Evolutionary conservation across 768 basidiomycete genomes (phyloP), one percentile per base, ranked within the genome.

Genomic region (Gymnopilus dilepis): DNA sequence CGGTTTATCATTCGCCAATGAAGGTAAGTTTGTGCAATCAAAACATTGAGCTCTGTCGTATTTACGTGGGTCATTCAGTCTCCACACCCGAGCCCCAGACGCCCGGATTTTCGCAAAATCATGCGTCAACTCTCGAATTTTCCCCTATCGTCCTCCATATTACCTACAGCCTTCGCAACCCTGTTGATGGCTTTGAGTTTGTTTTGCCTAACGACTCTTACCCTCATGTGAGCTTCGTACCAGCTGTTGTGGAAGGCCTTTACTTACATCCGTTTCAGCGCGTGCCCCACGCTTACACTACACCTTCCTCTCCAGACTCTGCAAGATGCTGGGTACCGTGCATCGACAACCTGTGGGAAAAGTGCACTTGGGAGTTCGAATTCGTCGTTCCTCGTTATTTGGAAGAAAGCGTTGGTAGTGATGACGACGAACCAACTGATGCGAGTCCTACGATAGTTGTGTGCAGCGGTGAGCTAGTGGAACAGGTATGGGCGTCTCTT

Each of bases 261-360:
- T 37, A 56, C 65, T 67, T n/a, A 72, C 59, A 22, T 24, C 61
- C 28, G 60, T 40, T 58, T 13, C 59, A 97, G 94, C 91, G 93
- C 65, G 87, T 95, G 62, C 97, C 97, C 50, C 97, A 99, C 76
- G 90, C 91, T 45, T 99, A 91, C 70, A 94, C 95, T 3, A 90
- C 89, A 4, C 89, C 95, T 0, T 91, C 92, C 0, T 90, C 89
- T 7, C 89, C 95, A 6, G 94, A 96, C 70, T 84, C 94, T 17
- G 95, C 97, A n/a, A 83, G 97, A 69, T 95, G 94, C 68, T 99
- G 97, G 97, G 89, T 98, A n/a, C 97, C 97, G 13, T 99, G 97
- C 69, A 76, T 98, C 19, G 97, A 99, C 74, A 92, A 87, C 67
- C 76, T 95, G 21, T 97, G 95, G 93, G 96, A 97, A 75, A 90